phyloP scores from a whole-genome alignment of 1,139 yeast genomes.

The Saccharomyces hybrid region DNA sequence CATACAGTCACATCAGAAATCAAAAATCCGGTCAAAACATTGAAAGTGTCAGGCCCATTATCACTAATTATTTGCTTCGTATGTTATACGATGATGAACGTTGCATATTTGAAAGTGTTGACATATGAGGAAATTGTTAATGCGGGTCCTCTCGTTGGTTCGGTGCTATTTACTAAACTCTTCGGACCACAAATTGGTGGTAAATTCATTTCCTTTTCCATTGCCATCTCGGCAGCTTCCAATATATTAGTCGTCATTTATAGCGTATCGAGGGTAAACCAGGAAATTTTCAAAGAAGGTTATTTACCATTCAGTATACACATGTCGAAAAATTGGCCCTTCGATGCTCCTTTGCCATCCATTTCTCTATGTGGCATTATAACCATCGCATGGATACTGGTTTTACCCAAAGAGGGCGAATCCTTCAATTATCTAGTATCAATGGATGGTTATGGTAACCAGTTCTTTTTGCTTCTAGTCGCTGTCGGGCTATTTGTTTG shows the following conservation, averaged over 20 bases:
- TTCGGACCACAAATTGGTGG: slow-evolving; percentile 49
- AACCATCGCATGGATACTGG: slow-evolving; percentile 36
- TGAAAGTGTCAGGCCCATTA: slow-evolving; percentile 54
- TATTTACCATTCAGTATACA: slow-evolving; percentile 46
- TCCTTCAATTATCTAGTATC: slow-evolving; percentile 51
- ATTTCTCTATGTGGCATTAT: slow-evolving; percentile 30
- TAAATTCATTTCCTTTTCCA: slow-evolving; percentile 46
- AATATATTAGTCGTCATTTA: slow-evolving; percentile 57
- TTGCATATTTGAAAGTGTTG: slow-evolving; percentile 50
- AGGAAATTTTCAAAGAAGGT: slow-evolving; percentile 59
- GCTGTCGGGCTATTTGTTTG: slow-evolving; percentile 49
- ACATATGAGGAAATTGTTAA: slow-evolving; percentile 46
- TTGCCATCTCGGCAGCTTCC: slow-evolving; percentile 55
- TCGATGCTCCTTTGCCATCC: slow-evolving; percentile 50
- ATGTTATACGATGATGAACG: slow-evolving; percentile 48
- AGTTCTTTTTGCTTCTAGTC: slow-evolving; percentile 42
- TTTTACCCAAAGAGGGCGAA: slow-evolving; percentile 45
- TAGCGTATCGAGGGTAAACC: slow-evolving; percentile 53
- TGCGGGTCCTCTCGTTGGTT: slow-evolving; percentile 54
- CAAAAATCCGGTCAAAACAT: slow-evolving; percentile 49
- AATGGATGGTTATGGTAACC: slow-evolving; percentile 52
- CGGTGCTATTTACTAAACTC: slow-evolving; percentile 48
- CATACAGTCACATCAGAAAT: slow-evolving; percentile 58
- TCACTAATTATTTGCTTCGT: slow-evolving; percentile 43
- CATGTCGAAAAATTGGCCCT: slow-evolving; percentile 53